phyloP scores from a whole-genome alignment of 139 green algal species.

The Dunaliella primolecta region DNA sequence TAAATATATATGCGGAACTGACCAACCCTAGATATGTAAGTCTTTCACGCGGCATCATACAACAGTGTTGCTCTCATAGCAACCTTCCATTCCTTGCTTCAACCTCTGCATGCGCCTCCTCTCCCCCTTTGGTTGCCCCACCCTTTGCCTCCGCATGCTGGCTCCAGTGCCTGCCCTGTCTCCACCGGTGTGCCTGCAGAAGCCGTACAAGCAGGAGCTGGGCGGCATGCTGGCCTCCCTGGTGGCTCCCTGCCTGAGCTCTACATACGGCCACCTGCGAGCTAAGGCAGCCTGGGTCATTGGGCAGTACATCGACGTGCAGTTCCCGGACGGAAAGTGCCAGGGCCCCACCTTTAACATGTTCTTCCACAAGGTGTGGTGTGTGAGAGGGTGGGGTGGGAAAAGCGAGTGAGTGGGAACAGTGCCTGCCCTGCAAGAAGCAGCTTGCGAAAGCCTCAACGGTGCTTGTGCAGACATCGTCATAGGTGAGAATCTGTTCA shows the following conservation, averaged over 20 bases:
- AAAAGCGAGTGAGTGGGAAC: neutral
- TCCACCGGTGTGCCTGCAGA: conserved; percentile 44
- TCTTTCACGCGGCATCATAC: no score
- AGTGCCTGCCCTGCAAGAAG: neutral
- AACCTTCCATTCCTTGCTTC: no score
- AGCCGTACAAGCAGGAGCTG: conserved; percentile 80
- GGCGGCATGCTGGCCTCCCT: conserved; percentile 79
- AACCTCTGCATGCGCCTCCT: no score
- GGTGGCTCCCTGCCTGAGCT: conserved; percentile 74
- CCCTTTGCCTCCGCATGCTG: no score
- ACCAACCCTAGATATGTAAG: no score
- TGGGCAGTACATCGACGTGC: conserved; percentile 73
- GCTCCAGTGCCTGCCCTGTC: no score
- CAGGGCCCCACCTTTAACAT: conserved; percentile 61
- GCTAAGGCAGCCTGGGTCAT: conserved; percentile 88
- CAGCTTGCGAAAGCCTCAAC: no score
- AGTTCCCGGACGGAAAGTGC: conserved; percentile 66
- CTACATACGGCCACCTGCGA: conserved; percentile 72
- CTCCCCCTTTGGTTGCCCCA: no score
- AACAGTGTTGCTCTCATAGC: no score
- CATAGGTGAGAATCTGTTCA: no score
- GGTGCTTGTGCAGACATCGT: no score
- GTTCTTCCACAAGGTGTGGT: conserved; percentile 60
- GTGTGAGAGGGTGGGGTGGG: neutral
- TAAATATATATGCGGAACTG: no score